phyloP scores from a whole-genome alignment of 2,329 filamentous ascomycete genomes.

The Seiridium unicorne region DNA sequence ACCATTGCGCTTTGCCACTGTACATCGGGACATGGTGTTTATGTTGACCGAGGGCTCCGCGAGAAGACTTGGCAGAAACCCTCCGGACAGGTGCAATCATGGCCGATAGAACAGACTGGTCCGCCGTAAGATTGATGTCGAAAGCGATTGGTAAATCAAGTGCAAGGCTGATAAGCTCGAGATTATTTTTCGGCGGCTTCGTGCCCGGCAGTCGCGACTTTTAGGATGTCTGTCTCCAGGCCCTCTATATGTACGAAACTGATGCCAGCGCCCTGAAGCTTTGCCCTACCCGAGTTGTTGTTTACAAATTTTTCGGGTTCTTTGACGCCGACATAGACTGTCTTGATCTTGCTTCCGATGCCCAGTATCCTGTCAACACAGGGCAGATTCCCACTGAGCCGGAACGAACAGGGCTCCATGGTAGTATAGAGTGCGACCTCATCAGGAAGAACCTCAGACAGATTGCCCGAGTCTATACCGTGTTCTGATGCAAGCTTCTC shows the following conservation, averaged over 20 bases:
- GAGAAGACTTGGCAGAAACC: no score
- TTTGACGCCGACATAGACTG: constrained; percentile 82
- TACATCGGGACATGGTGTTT: not conserved
- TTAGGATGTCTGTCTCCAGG: constrained; percentile 76
- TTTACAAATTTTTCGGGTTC: constrained; percentile 91
- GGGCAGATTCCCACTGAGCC: constrained; percentile 71
- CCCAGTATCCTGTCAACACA: constrained; percentile 78
- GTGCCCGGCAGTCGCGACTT: constrained; percentile 83
- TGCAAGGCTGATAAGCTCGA: no score
- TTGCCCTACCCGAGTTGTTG: constrained; percentile 71
- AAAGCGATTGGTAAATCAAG: no score
- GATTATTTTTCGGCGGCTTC: not conserved
- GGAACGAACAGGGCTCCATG: constrained; percentile 79
- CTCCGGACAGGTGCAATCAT: no score
- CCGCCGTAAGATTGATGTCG: no score
- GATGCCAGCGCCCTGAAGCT: constrained; percentile 71
- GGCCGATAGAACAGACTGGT: no score
- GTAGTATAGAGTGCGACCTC: constrained; percentile 79
- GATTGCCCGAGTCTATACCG: constrained; percentile 49
- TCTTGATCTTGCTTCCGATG: constrained; percentile 61
- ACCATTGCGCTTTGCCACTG: not conserved
- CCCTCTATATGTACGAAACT: constrained; percentile 71
- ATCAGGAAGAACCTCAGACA: constrained; percentile 50
- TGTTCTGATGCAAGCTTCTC: constrained; percentile 62
- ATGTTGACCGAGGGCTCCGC: no score